Base-by-base conservation (phyloP, 495 filamentous ascomycete genomes). In the Ascodesmis nigricans region DNA sequence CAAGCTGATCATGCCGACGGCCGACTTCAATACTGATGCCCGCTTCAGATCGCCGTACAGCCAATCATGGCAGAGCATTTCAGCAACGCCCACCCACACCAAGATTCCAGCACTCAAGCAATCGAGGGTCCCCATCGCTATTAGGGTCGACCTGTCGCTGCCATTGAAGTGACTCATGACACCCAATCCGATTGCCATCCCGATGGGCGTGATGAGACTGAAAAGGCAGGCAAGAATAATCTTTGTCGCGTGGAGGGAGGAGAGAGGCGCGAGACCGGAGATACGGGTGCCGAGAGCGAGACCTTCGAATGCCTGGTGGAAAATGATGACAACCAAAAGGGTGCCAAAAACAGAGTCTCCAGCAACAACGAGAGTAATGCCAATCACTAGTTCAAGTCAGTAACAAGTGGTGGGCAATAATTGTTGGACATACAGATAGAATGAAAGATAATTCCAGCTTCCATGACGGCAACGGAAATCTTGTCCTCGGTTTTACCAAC, bases 251-350 rank as follows among this genome's bases (percentile, higher is more conserved):
- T 58, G 39, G 8, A 31, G 18, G 14, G 24, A 37, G 31, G 24
- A 27, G 30, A 23, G 23, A 4, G 21, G 40, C 10, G 46, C 23
- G 15, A 78, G 58, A 0, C 65, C 62, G 4, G 75, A 69, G 39
- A 80, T 79, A 20, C 73, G 67, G 3, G 74, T 66, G 10, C 77
- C 75, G 6, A 81, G 64, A 13, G 76, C 76, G 35, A 81, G 61
- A 13, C 78, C 76, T 56, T 83, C 77, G 35, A 83, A 81, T 47
- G 74, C 73, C 47, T 84, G 68, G 41, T 70, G 68, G 53, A 73
- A 71, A 31, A 69, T 43, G 31, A 73, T 67, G 25, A 70, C 69
- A 22, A 61, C 47, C 38, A 67, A 62, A 20, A 73, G 61, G 5
- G 61, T 64, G 27, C 56, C 49, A 55, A 71, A 71, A 45, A 57